Evolutionary conservation across 495 filamentous ascomycete species (phyloP).

Genomic region (Hypomontagnella submonticulosa): DNA sequence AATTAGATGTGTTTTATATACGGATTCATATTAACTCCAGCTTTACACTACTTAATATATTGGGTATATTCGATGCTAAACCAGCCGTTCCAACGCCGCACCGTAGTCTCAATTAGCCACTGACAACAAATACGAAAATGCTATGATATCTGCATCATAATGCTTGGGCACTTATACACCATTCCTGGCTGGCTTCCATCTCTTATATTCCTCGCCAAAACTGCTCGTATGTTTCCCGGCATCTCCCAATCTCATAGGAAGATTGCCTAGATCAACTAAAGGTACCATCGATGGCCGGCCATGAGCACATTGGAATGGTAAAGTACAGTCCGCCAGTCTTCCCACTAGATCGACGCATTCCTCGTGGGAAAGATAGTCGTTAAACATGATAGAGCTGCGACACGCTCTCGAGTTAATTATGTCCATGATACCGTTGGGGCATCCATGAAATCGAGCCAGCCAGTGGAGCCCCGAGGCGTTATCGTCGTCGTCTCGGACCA

Average conservation of each 20-base stretch:
- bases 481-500: background rate
- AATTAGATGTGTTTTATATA: too few species aligned
- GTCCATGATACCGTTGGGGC: conserved; percentile 83
- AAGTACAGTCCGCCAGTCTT: conserved; percentile 72
- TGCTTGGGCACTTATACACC: background rate
- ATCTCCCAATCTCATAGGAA: conserved; percentile 11
- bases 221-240: conserved; percentile 11
- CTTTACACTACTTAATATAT: too few species aligned
- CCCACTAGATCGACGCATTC: conserved; percentile 74
- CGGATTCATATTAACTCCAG: too few species aligned
- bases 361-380: conserved; percentile 72
- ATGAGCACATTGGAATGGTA: conserved; percentile 95
- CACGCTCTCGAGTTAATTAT: conserved; percentile 91
- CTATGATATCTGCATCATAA: too few species aligned
- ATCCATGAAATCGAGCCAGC: conserved; percentile 69
- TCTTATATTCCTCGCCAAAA: conserved; percentile 42
- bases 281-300: conserved; percentile 83
- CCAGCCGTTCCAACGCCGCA: too few species aligned
- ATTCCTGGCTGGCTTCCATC: conserved; percentile 29
- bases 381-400: conserved; percentile 96
- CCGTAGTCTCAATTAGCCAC: too few species aligned
- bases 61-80: too few species aligned
- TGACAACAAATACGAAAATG: too few species aligned
- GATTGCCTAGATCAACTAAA: conserved; percentile 67
- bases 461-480: conserved; percentile 52